These are phyloP conservation scores for Agaricus blazei DNA, from an alignment of 768 basidiomycete genomes.

Conservation along the genomic window DNA sequence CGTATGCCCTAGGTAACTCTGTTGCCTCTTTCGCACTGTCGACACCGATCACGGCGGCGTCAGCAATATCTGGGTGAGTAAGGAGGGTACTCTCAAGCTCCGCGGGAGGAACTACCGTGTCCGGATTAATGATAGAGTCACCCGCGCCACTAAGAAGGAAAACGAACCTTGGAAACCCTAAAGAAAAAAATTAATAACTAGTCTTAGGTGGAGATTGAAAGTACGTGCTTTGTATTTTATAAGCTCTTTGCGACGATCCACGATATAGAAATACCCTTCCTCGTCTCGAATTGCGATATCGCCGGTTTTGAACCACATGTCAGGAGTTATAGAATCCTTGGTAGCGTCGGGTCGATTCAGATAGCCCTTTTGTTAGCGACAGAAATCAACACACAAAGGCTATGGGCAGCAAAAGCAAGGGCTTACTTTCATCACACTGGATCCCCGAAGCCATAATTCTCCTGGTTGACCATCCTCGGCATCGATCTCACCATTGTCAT, in stretches of 20 bases:
- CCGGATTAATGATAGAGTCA: not conserved
- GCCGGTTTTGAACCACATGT: conserved; percentile 88
- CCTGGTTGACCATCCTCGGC: conserved; percentile 55
- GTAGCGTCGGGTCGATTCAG: conserved; percentile 71
- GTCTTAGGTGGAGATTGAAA: not conserved
- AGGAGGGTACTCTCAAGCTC: conserved; percentile 78
- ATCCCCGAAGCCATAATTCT: conserved; percentile 80
- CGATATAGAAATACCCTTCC: conserved; percentile 71
- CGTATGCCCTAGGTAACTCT: conserved; percentile 76
- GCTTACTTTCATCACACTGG: conserved; percentile 71
- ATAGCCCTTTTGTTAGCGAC: conserved; percentile 50
- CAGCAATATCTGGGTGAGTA: conserved; percentile 70
- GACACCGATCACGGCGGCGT: conserved; percentile 79
- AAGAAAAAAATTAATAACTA: not conserved
- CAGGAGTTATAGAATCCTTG: conserved; percentile 47
- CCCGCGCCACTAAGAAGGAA: not conserved
- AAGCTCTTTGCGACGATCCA: conserved; percentile 70
- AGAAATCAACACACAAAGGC: not conserved
- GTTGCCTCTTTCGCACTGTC: conserved; percentile 63
- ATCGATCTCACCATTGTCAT: conserved; percentile 45
- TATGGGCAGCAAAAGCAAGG: not conserved
- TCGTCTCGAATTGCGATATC: conserved; percentile 66
- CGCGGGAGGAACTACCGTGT: conserved; percentile 68
- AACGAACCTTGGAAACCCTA: conserved; percentile 71
- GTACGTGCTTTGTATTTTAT: conserved; percentile 64